Evolutionary conservation across 2,329 filamentous ascomycete genomes (phyloP).

Genomic region (Clarireedia sp.): DNA sequence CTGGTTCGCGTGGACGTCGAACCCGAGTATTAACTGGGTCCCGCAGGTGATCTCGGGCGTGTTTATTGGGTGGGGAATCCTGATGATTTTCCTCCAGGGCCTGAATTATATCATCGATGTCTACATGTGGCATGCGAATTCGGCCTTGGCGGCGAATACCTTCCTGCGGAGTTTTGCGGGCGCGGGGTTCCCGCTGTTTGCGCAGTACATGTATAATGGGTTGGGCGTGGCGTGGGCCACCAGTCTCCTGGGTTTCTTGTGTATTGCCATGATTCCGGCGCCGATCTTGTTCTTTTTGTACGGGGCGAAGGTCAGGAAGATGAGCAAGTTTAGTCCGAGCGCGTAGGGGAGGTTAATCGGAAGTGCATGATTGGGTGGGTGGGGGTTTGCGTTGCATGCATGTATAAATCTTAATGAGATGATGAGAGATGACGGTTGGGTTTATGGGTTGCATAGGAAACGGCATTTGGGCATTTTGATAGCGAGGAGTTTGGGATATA

Average conservation of each 20-base stretch:
- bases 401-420: no score
- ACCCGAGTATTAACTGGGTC: conserved; percentile 51
- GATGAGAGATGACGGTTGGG: neutral
- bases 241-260: conserved; percentile 22
- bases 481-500: neutral
- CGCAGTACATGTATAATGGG: conserved; percentile 41
- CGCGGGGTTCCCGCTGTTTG: conserved; percentile 53
- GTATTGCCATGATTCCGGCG: neutral
- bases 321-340: conserved; percentile 35
- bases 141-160: conserved; percentile 51
- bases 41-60: conserved; percentile 54
- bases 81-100: conserved; percentile 2
- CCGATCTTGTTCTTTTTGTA: conserved; percentile 3
- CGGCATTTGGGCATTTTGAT: neutral
- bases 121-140: conserved; percentile 47
- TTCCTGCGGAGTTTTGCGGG: conserved; percentile 48
- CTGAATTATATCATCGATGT: conserved; percentile 47
- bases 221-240: conserved; percentile 35
- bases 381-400: neutral
- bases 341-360: neutral
- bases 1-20: conserved; percentile 65
- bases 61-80: conserved; percentile 63
- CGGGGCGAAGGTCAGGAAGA: conserved; percentile 23
- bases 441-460: neutral
- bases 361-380: neutral